Conservation (phyloP, 495 filamentous ascomycete genomes). For the Amorphotheca resinae region DNA sequence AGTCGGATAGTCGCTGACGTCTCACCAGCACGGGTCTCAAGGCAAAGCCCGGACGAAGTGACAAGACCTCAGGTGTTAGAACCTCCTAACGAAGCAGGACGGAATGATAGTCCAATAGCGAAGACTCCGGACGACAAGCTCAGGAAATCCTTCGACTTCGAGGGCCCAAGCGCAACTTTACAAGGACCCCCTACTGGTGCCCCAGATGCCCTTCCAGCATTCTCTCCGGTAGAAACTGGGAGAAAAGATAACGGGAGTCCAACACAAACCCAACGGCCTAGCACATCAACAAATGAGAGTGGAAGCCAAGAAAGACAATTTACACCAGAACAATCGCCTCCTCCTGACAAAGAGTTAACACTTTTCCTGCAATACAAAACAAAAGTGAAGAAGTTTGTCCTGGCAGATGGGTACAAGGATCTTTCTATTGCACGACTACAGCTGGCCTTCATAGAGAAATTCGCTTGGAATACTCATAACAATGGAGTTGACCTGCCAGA, state of each 20-base stretch:
- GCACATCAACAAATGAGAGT: neutral
- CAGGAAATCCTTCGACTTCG: slow-evolving; percentile 27
- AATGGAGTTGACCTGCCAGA: slow-evolving; percentile 90
- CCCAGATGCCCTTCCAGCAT: neutral
- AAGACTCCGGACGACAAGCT: slow-evolving; percentile 52
- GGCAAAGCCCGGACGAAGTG: slow-evolving; percentile 50
- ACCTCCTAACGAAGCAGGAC: slow-evolving; percentile 26
- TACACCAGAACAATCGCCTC: slow-evolving; percentile 58
- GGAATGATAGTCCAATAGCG: slow-evolving; percentile 33
- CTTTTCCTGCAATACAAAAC: slow-evolving; percentile 96
- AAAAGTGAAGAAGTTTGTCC: slow-evolving; percentile 90
- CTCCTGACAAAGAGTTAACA: slow-evolving; percentile 77
- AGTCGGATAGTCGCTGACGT: slow-evolving; percentile 40
- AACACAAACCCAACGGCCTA: too few species aligned
- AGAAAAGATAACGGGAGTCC: neutral
- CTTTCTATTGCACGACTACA: slow-evolving; percentile 80
- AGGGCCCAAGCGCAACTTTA: slow-evolving; percentile 18
- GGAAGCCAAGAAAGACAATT: slow-evolving; percentile 23
- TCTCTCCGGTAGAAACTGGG: neutral
- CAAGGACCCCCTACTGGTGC: slow-evolving; percentile 14
- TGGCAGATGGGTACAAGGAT: slow-evolving; percentile 69
- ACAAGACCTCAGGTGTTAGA: slow-evolving; percentile 23
- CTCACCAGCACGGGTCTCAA: slow-evolving; percentile 47
- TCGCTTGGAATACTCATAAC: slow-evolving; percentile 93
- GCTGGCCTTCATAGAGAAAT: slow-evolving; percentile 98